Base-by-base conservation (phyloP, 176 grass and related monocot species). In the Oryza meyeriana region DNA sequence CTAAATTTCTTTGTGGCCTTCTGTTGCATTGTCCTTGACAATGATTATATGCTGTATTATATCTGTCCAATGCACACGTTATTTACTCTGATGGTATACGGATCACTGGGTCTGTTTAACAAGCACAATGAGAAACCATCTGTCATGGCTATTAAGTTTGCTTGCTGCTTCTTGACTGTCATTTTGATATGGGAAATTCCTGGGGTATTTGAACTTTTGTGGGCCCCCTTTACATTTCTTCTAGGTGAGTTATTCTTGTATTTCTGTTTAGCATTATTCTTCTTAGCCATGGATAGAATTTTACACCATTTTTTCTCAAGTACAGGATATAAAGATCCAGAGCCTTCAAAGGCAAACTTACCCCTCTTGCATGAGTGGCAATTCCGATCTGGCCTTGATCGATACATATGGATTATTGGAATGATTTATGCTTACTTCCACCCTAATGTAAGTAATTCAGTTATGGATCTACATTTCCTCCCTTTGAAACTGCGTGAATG, bases 351-450 rank as follows among this genome's bases (percentile, higher is more conserved):
- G 84, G 48, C 93, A 61, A 87, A 91, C 29, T 87, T 92, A 40
- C 89, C 90, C 39, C 80, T 87, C 11, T 82, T 98, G 75, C 96
- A 95, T 31, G 96, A 98, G 77, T 98, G 96, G 96, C 90, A 91
- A 84, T 98, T 98, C 82, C 91, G 96, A 34, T 95, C 96, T 64
- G 96, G 96, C 28, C 96, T 98, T 42, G 96, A 98, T 83, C 84
- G 96, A 36, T 98, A 98, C 69, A 93, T 98, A 78, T 98, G 96
- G 96, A 98, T 98, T 71, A 57, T 98, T 75, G 96, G 96, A 84
- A 98, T 98, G 96, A 95, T 98, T 74, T 98, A 98, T 90, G 96
- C 96, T 74, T 98, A 98, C 84, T 95, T 90, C 74, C 96, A 95
- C 71, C 96, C 96, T 75, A 99, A 84, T 78, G 96, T 95, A 89